These are phyloP conservation scores for Cucurbita maxima DNA, from an alignment of 306 rosid genomes.

Conservation along the genomic window DNA sequence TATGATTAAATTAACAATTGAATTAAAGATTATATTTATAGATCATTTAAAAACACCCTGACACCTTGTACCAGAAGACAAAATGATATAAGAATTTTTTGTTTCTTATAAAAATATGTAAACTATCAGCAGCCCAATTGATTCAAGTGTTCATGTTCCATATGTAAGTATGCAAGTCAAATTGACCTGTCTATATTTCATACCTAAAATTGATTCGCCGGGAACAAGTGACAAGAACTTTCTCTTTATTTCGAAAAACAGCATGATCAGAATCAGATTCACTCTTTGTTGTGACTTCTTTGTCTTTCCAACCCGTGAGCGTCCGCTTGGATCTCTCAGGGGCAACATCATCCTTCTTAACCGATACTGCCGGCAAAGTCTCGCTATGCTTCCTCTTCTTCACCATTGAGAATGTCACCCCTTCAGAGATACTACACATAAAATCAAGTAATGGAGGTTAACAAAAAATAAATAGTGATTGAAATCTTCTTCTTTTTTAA, in stretches of 20 bases:
- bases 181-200: background rate
- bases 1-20: background rate
- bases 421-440: background rate
- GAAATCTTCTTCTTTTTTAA: too few species aligned
- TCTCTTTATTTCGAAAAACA: constrained; percentile 71
- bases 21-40: background rate
- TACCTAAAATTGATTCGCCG: constrained; percentile 79
- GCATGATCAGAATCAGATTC: constrained; percentile 12
- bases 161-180: background rate
- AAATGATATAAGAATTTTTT: background rate
- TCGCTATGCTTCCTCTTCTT: constrained; percentile 86
- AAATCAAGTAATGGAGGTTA: background rate
- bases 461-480: too few species aligned
- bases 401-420: constrained; percentile 24
- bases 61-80: background rate
- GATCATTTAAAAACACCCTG: background rate
- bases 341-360: constrained; percentile 42
- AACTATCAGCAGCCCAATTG: background rate
- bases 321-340: constrained; percentile 69
- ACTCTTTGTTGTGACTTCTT: constrained; percentile 10
- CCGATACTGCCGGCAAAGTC: constrained; percentile 10
- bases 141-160: background rate
- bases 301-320: constrained; percentile 75
- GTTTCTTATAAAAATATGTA: background rate
- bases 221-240: constrained; percentile 84